A percentile compares a stretch with the other conserved stretches of the same genome.
Evolutionary conservation across 371 early-diverging fungal genomes (phyloP).

Genomic region (Syncephalastrum racemosum): DNA sequence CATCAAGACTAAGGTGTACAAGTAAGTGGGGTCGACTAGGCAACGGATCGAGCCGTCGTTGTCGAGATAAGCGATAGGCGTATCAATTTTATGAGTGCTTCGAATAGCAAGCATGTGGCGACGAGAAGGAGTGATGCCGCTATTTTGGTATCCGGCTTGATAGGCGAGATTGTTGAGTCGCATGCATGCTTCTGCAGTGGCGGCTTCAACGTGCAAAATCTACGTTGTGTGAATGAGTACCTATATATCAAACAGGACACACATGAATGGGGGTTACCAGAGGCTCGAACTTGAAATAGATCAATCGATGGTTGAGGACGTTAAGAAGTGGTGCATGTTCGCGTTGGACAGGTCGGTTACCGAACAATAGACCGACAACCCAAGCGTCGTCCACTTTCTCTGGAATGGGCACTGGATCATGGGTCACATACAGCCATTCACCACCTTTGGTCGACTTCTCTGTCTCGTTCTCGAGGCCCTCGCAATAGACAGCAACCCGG

Average conservation of each 20-base stretch:
- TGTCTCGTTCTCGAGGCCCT: slow-evolving; percentile 31
- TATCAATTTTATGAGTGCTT: slow-evolving; percentile 60
- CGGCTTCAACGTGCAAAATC: slow-evolving; percentile 65
- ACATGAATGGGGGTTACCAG: slow-evolving; percentile 38
- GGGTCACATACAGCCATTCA: slow-evolving; percentile 60
- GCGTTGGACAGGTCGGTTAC: slow-evolving; percentile 24
- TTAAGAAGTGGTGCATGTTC: slow-evolving; percentile 6
- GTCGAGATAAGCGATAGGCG: slow-evolving; percentile 58
- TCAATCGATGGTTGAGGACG: slow-evolving; percentile 26
- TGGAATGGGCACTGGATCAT: slow-evolving; percentile 56
- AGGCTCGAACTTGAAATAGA: slow-evolving; percentile 67
- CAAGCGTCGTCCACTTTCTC: slow-evolving; percentile 21
- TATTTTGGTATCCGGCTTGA: slow-evolving; percentile 63
- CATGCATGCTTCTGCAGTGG: slow-evolving; percentile 52
- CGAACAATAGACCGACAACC: slow-evolving; percentile 41
- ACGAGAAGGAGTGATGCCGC: slow-evolving; percentile 59
- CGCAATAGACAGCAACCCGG: slow-evolving; percentile 57
- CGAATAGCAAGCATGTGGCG: slow-evolving; percentile 65
- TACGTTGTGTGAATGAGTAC: slow-evolving; percentile 11
- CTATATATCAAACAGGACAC: neutral
- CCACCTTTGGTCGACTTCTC: slow-evolving; percentile 48
- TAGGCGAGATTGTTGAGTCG: slow-evolving; percentile 50
- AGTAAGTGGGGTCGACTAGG: slow-evolving; percentile 48
- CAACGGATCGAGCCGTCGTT: slow-evolving; percentile 33
- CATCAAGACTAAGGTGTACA: slow-evolving; percentile 42